These are phyloP conservation scores for Aspergillus intermedius DNA, from an alignment of 2,329 filamentous ascomycete species.

Conservation along the genomic window DNA sequence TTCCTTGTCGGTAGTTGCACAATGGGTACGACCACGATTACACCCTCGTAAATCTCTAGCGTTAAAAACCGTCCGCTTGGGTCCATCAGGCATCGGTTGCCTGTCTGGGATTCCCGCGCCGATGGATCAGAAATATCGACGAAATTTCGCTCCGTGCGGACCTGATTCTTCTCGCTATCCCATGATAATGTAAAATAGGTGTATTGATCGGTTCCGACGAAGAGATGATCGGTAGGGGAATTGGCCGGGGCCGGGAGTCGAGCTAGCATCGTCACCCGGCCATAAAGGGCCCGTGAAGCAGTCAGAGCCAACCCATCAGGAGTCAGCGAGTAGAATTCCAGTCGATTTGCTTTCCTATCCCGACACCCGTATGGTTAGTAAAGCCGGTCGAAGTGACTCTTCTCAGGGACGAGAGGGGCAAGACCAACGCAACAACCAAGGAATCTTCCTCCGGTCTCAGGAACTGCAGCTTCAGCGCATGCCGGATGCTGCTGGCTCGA, in stretches of 20 bases:
- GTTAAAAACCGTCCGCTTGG: conserved; percentile 65
- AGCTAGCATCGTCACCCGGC: conserved; percentile 76
- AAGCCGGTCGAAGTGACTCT: not conserved
- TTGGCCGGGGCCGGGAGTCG: conserved; percentile 53
- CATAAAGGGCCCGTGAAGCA: conserved; percentile 69
- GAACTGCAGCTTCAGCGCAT: conserved; percentile 76
- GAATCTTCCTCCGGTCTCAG: conserved; percentile 69
- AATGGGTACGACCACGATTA: conserved; percentile 59
- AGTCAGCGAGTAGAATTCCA: conserved; percentile 72
- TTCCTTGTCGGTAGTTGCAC: conserved; percentile 49
- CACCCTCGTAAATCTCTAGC: conserved; percentile 62
- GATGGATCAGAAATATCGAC: conserved; percentile 56
- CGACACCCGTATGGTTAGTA: conserved; percentile 5
- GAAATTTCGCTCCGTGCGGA: conserved; percentile 53
- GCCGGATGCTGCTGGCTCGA: conserved; percentile 79
- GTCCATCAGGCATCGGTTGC: conserved; percentile 77
- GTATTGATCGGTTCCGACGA: conserved; percentile 83
- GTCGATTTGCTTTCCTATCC: conserved; percentile 68
- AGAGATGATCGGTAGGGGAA: conserved; percentile 72
- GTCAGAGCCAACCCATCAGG: conserved; percentile 56
- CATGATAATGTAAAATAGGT: conserved; percentile 88
- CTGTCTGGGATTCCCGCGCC: conserved; percentile 68
- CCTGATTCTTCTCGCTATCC: conserved; percentile 54
- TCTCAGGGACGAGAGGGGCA: not conserved
- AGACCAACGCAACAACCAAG: conserved; percentile 75